Base-by-base conservation (phyloP, 2,329 filamentous ascomycete species). In the Trichoderma sp. region DNA sequence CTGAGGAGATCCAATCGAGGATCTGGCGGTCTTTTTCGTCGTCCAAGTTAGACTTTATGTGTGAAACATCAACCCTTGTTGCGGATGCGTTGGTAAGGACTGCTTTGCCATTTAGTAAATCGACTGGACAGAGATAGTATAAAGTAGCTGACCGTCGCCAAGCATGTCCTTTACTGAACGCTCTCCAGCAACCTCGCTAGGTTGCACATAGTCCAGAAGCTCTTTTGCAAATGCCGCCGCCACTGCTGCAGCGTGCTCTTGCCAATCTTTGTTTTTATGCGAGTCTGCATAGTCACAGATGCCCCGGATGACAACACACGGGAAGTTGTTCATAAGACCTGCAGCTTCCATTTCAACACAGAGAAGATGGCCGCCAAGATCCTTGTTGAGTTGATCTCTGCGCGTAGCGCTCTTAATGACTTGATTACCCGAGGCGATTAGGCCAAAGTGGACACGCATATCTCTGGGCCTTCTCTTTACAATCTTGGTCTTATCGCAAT, bases 1-100 rank as follows among this genome's bases (percentile, higher is more conserved):
- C 59, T 5, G 73, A 68, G 0, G 79, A 77, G 12, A 84, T 70
- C 82, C 81, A 84, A 9, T 78, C 60, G 0, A 78, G 71, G 29
- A 81, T 61, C 66, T 8, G 22, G 2, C 32, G 35, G 25, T 59
- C 37, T 5, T n/a, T 12, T 17, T 59, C 25, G 1, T 32, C 45
- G 3, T 19, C 25, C 5, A 59, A 8, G 12, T 3, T 22, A 0
- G 10, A 9, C 10, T 3, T 1, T 69, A 69, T n/a, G 71, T 19
- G 2, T 5, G 32, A 17, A n/a, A 27, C 15, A 13, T 10, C 27
- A 17, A 4, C 3, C 4, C 8, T n/a, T 9, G 27, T 19, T 25
- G 35, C 19, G 13, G 37, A 32, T 22, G 32, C 17, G 12, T 5
- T 4, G 10, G 17, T 4, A 15, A 22, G 22, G 29, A 42, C 56